Conservation (phyloP, 139 green algal species). For the Marvania coccoides region DNA sequence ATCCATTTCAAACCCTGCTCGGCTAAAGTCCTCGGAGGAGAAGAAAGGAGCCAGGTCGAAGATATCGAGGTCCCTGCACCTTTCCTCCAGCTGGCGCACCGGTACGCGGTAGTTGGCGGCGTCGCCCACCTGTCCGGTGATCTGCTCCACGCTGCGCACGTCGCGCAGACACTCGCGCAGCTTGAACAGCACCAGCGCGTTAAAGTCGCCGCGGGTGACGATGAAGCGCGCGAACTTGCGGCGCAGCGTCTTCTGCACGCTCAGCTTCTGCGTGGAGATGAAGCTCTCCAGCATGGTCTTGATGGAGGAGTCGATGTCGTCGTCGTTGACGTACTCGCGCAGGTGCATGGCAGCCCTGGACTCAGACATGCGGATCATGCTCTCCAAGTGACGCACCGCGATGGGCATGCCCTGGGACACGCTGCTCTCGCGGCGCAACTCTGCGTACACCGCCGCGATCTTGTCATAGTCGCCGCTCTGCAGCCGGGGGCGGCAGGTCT, state of each 20-base stretch:
- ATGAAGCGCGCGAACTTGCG: constrained; percentile 67
- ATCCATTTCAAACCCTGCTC: constrained; percentile 46
- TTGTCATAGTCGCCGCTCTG: constrained; percentile 61
- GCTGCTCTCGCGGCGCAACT: constrained; percentile 62
- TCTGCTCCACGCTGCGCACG: constrained; percentile 25
- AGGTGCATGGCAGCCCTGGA: constrained; percentile 94
- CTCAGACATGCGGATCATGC: constrained; percentile 96
- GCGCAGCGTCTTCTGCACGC: constrained; percentile 79
- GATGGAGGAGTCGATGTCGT: constrained; percentile 80
- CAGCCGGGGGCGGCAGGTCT: constrained; percentile 65
- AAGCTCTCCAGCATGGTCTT: constrained; percentile 91
- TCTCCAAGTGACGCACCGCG: constrained; percentile 94
- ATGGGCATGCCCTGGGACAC: constrained; percentile 91
- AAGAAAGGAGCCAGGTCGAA: constrained; percentile 73
- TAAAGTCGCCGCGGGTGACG: constrained; percentile 83
- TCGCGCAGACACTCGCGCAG: constrained; percentile 62
- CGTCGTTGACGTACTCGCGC: constrained; percentile 70
- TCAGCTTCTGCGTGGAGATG: constrained; percentile 93
- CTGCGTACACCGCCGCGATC: constrained; percentile 72
- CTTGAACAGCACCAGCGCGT: constrained; percentile 70
- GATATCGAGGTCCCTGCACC: constrained; percentile 74
- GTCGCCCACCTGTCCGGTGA: constrained; percentile 21
- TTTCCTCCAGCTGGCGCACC: constrained; percentile 59
- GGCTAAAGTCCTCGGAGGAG: constrained; percentile 35
- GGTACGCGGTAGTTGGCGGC: constrained; percentile 5